phyloP scores from a whole-genome alignment of 768 basidiomycete species.

The Amanita thiersii region DNA sequence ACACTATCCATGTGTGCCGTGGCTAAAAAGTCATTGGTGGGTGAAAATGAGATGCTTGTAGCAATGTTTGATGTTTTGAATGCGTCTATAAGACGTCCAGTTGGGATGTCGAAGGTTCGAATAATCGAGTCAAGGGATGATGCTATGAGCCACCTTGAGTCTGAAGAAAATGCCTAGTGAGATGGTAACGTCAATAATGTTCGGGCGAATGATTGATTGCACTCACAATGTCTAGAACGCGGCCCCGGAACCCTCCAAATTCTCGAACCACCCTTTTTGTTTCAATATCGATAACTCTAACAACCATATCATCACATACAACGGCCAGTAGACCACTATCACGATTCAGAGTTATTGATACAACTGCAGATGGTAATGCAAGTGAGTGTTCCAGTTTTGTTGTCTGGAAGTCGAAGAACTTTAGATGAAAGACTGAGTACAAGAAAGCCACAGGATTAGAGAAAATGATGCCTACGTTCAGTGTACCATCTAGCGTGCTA shows the following conservation, averaged over 20 bases:
- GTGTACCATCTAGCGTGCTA: conserved; percentile 79
- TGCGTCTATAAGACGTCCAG: conserved; percentile 85
- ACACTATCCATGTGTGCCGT: conserved; percentile 92
- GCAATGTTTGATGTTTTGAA: conserved; percentile 86
- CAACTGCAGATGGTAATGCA: conserved; percentile 57
- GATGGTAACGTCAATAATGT: conserved; percentile 7
- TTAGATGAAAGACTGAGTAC: conserved; percentile 7
- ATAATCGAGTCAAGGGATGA: conserved; percentile 88
- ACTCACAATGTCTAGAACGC: conserved; percentile 84
- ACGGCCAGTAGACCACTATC: conserved; percentile 81
- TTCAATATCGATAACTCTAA: conserved; percentile 89
- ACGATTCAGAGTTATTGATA: conserved; percentile 69
- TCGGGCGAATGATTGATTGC: neutral
- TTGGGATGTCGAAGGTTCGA: conserved; percentile 93
- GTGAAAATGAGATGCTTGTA: conserved; percentile 88
- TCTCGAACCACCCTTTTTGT: conserved; percentile 85
- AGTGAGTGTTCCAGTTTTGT: conserved; percentile 64
- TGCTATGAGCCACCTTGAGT: conserved; percentile 88
- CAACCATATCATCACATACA: conserved; percentile 77
- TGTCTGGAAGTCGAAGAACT: conserved; percentile 98
- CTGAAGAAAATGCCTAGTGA: conserved; percentile 82
- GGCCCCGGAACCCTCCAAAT: conserved; percentile 71
- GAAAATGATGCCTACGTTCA: conserved; percentile 56
- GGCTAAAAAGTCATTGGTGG: conserved; percentile 92
- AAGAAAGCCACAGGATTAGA: neutral